Evolutionary conservation across 2,329 filamentous ascomycete species (phyloP).

Genomic region (Cadophora sp.): DNA sequence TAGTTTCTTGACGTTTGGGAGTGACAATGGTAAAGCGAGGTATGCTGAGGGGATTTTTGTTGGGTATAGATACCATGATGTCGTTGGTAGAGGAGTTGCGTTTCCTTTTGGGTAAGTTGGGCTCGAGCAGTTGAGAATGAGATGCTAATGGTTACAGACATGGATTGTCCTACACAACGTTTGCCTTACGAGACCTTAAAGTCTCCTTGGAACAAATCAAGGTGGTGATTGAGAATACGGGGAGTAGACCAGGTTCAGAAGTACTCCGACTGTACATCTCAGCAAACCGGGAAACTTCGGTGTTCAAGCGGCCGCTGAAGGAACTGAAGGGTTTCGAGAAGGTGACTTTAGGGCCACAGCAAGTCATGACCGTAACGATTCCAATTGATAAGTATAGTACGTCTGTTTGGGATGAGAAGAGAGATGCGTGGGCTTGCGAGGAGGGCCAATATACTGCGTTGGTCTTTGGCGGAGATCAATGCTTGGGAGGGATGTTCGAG

Average conservation of each 20-base stretch:
- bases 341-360: neutral
- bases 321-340: conserved; percentile 12
- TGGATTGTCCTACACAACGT: conserved; percentile 75
- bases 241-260: conserved; percentile 38
- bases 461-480: conserved; percentile 52
- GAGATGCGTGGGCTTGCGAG: conserved; percentile 49
- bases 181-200: conserved; percentile 51
- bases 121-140: neutral
- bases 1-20: conserved; percentile 51
- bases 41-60: conserved; percentile 61
- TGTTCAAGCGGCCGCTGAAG: conserved; percentile 6
- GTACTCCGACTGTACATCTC: conserved; percentile 45
- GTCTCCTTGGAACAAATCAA: neutral
- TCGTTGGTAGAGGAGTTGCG: conserved; percentile 61
- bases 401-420: conserved; percentile 13
- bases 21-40: conserved; percentile 61
- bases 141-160: conserved; percentile 48
- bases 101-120: conserved; percentile 67
- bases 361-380: neutral
- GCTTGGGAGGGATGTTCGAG: conserved; percentile 60
- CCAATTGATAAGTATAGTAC: conserved; percentile 10
- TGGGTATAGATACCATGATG: conserved; percentile 75
- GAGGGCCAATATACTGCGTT: conserved; percentile 68
- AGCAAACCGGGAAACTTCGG: neutral
- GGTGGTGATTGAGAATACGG: conserved; percentile 39